A percentile compares a stretch with the other conserved stretches of the same genome.
Evolutionary conservation across 2,329 filamentous ascomycete genomes (phyloP).

Genomic region (Neonectria faginata): DNA sequence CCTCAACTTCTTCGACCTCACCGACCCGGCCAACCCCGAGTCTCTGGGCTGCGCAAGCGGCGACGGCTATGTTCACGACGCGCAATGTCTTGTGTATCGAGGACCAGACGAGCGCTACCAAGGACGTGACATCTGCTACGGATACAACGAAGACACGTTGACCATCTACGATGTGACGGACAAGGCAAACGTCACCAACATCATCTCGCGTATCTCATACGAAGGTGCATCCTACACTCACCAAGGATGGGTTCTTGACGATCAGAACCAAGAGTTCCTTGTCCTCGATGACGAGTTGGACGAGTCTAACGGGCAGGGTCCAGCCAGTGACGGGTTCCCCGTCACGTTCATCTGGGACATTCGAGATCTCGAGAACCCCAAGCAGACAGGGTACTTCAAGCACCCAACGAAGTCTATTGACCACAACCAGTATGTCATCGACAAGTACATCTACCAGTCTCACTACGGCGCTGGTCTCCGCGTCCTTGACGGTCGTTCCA

Average conservation of each 20-base stretch:
- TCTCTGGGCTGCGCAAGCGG: constrained; percentile 64
- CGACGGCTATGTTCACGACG: constrained; percentile 72
- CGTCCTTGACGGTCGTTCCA: constrained; percentile 52
- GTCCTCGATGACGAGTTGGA: constrained; percentile 67
- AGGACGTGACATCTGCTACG: constrained; percentile 66
- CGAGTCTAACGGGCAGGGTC: constrained; percentile 55
- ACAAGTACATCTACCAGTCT: constrained; percentile 60
- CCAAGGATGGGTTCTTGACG: constrained; percentile 66
- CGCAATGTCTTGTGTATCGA: constrained; percentile 67
- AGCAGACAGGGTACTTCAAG: constrained; percentile 58
- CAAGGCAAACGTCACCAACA: constrained; percentile 57
- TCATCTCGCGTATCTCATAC: constrained; percentile 66
- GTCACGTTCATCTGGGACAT: constrained; percentile 66
- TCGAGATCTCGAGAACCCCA: constrained; percentile 55
- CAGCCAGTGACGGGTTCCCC: constrained; percentile 57
- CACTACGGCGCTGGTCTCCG: constrained; percentile 64
- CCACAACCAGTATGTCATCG: constrained; percentile 62
- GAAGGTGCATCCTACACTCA: constrained; percentile 69
- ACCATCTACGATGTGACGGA: constrained; percentile 67
- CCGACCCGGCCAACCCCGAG: constrained; percentile 64
- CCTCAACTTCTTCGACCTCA: constrained; percentile 69
- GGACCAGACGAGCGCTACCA: constrained; percentile 62
- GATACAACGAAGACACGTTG: constrained; percentile 65
- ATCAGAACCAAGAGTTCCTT: constrained; percentile 58
- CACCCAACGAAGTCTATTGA: constrained; percentile 56